phyloP scores from a whole-genome alignment of 257 asterid species.

The Nicotiana sylvestris region DNA sequence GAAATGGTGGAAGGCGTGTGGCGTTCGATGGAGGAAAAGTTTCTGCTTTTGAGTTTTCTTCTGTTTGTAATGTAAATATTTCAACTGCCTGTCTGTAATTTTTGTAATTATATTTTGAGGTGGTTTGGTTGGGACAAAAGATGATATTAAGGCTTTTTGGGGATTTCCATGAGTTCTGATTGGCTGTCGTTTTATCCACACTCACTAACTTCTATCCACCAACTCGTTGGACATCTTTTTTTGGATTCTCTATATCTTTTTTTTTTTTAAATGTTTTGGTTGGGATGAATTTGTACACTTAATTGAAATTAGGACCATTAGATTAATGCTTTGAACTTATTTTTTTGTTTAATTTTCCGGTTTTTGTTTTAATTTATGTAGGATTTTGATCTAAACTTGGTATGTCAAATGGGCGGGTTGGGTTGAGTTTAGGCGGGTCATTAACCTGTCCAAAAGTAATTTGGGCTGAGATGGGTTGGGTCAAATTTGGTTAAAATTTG shows the following conservation, averaged over 20 bases:
- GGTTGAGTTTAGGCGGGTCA: too few species aligned
- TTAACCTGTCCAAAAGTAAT: too few species aligned
- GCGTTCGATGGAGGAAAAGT: conserved; percentile 10
- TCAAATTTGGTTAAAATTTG: too few species aligned
- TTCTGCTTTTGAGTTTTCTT: neutral
- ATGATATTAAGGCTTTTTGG: neutral
- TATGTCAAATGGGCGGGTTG: too few species aligned
- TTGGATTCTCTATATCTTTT: neutral
- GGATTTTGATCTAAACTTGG: neutral
- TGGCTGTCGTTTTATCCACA: conserved; percentile 85
- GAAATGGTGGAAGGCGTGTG: conserved; percentile 13
- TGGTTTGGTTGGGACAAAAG: neutral
- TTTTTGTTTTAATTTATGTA: neutral
- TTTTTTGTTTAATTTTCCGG: neutral
- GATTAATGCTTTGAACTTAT: neutral
- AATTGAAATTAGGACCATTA: neutral
- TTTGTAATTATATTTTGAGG: neutral
- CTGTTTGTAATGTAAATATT: neutral
- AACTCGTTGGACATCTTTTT: neutral
- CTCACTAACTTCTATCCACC: conserved; percentile 26
- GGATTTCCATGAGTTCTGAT: conserved; percentile 64
- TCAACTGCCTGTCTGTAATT: neutral
- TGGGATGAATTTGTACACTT: neutral
- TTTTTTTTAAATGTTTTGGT: neutral
- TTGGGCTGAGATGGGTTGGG: too few species aligned